phyloP scores from a whole-genome alignment of 345 rosid genomes.

The Citrus medica region DNA sequence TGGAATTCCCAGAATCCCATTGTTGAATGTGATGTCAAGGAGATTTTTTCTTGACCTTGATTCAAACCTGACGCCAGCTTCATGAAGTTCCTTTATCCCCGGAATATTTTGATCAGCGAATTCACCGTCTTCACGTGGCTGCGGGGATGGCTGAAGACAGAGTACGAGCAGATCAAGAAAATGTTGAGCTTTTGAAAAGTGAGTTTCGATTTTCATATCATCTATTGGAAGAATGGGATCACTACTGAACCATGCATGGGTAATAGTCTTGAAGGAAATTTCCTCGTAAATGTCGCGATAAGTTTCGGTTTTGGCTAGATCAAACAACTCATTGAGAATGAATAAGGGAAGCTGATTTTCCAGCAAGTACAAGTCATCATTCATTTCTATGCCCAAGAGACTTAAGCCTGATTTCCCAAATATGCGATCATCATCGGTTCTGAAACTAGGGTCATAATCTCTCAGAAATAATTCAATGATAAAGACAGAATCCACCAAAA shows the following conservation, averaged over 20 bases:
- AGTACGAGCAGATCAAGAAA: background rate
- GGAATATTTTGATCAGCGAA: background rate
- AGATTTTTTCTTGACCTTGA: background rate
- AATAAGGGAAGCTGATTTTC: slow-evolving; percentile 36
- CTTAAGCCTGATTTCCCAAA: background rate
- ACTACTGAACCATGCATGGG: no score
- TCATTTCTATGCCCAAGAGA: background rate
- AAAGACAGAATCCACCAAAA: slow-evolving; percentile 1
- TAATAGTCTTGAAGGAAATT: background rate
- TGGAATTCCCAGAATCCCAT: background rate
- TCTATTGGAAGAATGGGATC: background rate
- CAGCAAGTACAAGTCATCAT: slow-evolving; percentile 13
- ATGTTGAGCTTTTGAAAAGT: background rate
- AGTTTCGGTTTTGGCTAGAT: background rate
- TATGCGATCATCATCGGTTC: background rate
- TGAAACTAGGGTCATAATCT: no score
- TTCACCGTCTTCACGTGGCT: background rate
- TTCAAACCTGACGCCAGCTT: background rate
- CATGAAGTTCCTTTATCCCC: background rate
- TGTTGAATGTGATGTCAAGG: background rate
- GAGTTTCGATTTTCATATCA: background rate
- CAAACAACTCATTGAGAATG: slow-evolving; percentile 10
- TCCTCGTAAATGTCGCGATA: rapidly evolving
- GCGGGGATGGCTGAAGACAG: background rate
- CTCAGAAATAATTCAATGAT: slow-evolving; percentile 17